Base-by-base conservation (phyloP, 2,329 filamentous ascomycete species). In the Aspergillus sp. region DNA sequence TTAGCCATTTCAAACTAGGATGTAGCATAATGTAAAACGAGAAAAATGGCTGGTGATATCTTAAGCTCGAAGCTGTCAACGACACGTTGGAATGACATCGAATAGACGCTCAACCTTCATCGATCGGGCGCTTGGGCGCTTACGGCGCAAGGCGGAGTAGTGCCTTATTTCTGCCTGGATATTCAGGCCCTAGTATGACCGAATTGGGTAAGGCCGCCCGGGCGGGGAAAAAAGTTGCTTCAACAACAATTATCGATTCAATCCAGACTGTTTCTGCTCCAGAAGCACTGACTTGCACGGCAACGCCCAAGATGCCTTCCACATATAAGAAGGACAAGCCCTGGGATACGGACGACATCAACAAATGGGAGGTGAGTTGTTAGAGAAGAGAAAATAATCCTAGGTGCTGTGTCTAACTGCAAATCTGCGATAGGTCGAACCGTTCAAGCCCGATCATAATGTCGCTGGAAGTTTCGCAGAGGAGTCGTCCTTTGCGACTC, bases 341-440 rank as follows among this genome's bases (percentile, higher is more conserved):
- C 43, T 94, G 90, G 90, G 90, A 96, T 61, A 95, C 90, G 44
- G 90, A 95, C 50, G 93, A 96, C 61, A 88, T 97, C 52, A 91
- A 97, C 72, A 95, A 96, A 68, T 97, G 90, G 90, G 91, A 90
- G 76, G 83, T 84, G 39, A 46, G 33, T n/a, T 26, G 34, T 13
- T 7, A 38, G 4, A 32, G 9, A 39, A 4, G 19, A 19, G 19
- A 19, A 19, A 19, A 19, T 19, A 19, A 19, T 19, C 9, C 9
- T 5, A n/a, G 9, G 6, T 26, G 19, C 36, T 41, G 34, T 19
- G 19, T 19, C 41, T 48, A 45, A 46, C 38, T 40, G 35, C 47
- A 39, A 43, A 43, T 32, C 32, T 39, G 35, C 31, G 13, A 27
- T 59, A 85, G 82, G 73, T 90, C 58, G 90, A 95, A 33, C 71